Evolutionary conservation across 2,329 filamentous ascomycete genomes (phyloP).

Genomic region (Sporothrix globosa): DNA sequence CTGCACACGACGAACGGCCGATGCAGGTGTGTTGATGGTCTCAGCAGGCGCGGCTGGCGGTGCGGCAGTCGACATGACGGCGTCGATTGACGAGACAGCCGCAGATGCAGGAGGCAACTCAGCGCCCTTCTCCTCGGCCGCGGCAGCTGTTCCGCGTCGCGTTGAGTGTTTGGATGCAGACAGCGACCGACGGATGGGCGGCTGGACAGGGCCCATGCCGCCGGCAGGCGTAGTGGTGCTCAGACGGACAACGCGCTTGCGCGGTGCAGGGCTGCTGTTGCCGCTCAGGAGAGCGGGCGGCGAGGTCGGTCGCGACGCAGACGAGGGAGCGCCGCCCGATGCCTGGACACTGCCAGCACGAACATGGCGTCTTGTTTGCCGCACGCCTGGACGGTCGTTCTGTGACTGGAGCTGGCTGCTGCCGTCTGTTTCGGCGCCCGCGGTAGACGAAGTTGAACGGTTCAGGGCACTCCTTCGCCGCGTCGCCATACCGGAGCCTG

Average conservation of each 20-base stretch:
- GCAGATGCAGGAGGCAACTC: constrained; percentile 3
- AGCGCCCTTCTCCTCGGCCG: constrained; percentile 36
- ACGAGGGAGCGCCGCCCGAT: constrained; percentile 36
- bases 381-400: constrained; percentile 33
- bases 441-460: constrained; percentile 49
- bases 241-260: constrained; percentile 62
- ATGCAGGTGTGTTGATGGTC: constrained; percentile 57
- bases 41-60: constrained; percentile 29
- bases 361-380: constrained; percentile 48
- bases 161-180: constrained; percentile 44
- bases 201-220: constrained; percentile 39
- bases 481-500: constrained; percentile 52
- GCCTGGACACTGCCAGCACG: constrained; percentile 55
- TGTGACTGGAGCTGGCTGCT: constrained; percentile 35
- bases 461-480: constrained; percentile 57
- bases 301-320: constrained; percentile 47
- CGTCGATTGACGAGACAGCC: constrained; percentile 24
- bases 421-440: constrained; percentile 50
- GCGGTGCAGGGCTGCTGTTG: constrained; percentile 55
- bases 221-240: constrained; percentile 47
- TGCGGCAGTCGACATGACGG: constrained; percentile 1
- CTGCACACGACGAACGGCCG: constrained; percentile 57
- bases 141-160: constrained; percentile 34
- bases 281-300: constrained; percentile 48
- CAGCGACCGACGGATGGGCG: constrained; percentile 57